Percentiles rank a stretch among this genome's conserved stretches.
phyloP scores from a whole-genome alignment of 805 yeast species.

The Ogataea siamensis region DNA sequence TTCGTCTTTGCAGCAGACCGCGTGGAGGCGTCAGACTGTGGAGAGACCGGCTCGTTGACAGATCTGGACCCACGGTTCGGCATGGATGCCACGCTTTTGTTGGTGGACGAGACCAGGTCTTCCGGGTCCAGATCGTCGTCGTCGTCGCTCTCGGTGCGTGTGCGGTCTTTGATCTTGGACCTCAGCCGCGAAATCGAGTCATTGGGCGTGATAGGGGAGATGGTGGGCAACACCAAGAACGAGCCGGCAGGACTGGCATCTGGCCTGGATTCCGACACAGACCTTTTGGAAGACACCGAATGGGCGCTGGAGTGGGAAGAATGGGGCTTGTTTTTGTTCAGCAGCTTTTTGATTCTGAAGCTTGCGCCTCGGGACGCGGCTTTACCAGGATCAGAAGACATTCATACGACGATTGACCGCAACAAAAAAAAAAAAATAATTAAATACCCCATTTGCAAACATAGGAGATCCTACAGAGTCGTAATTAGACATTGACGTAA shows the following conservation, averaged over 20 bases:
- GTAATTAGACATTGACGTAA: not conserved
- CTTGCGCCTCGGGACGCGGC: constrained; percentile 12
- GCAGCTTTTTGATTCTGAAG: constrained; percentile 13
- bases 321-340: constrained; percentile 12
- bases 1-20: constrained; percentile 1
- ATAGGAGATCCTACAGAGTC: not conserved
- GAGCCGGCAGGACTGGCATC: constrained; percentile 4
- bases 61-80: not conserved
- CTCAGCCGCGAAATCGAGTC: constrained; percentile 5
- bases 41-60: not conserved
- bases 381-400: constrained; percentile 11
- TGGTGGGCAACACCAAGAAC: constrained; percentile 10
- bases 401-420: constrained; percentile 5
- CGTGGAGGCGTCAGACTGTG: not conserved
- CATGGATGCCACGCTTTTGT: constrained; percentile 3
- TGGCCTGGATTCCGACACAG: constrained; percentile 4
- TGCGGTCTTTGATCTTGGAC: constrained; percentile 1
- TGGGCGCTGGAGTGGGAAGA: constrained; percentile 13
- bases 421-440: constrained; percentile 3
- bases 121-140: constrained; percentile 11
- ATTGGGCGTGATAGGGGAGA: constrained; percentile 9
- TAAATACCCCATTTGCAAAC: not conserved
- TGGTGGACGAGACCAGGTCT: constrained; percentile 2
- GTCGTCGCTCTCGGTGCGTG: constrained; percentile 1
- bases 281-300: constrained; percentile 4